Base-by-base conservation (phyloP, 345 rosid genomes). In the Euphorbia peplus region DNA sequence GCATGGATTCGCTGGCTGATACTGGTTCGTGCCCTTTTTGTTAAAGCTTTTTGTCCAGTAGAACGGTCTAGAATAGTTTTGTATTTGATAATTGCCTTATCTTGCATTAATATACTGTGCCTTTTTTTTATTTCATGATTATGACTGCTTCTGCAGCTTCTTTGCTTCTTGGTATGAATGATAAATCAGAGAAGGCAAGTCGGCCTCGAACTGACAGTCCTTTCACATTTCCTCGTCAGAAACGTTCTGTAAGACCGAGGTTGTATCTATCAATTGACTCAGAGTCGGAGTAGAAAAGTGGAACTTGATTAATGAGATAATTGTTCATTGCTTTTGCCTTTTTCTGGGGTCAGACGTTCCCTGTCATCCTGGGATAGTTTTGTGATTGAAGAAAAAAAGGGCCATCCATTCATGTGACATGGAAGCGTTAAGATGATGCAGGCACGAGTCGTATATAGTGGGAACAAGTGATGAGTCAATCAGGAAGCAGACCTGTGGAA, bases 221-320 rank as follows among this genome's bases (percentile, higher is more conserved):
- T 22, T 87, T 88, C 83, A 77, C 85, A 67, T 84, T 90, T 77
- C 97, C 93, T 47, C 92, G 89, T 19, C 89, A 83, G 81, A 91
- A 91, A 80, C 98, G 99, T 65, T 86, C 98, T 54, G 95, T 87
- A 44, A 86, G 93, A 77, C 93, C 79, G 10, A 85, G 97, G 67
- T 60, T 84, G 71, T 85, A 76, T 79, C 85, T 91, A 68, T 90
- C 98, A 54, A 91, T 90, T 64, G 90, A 86, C 79, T 85, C 89
- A 8, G 96, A 90, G 70, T 77, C 98, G 4, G 95, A 90, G 63
- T 92, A 78, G 82, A 61, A 75, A 74, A 67, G 35, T 77, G 71
- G 74, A 37, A 63, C 57, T 24, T 66, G 24, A 63, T 70, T 24
- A 60, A 63, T 15, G 35, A 70, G 66, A 63, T 48, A 50, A 56